These are phyloP conservation scores for Penicillium capsulatum DNA, from an alignment of 2,329 filamentous ascomycete species.

Conservation along the genomic window DNA sequence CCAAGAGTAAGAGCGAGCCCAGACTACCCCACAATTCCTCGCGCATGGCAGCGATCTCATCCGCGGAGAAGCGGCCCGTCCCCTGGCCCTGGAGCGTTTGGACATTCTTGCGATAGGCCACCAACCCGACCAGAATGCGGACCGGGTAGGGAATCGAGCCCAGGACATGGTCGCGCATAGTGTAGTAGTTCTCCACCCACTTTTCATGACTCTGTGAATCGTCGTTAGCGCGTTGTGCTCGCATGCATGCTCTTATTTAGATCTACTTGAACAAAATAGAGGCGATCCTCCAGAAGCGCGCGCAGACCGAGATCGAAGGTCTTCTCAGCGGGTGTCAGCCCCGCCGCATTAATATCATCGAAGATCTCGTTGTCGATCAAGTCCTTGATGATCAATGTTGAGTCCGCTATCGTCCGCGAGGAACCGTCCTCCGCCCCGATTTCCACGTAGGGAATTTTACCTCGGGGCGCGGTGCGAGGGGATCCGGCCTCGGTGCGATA, in stretches of 20 bases:
- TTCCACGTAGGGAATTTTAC: constrained; percentile 59
- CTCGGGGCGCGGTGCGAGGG: constrained; percentile 46
- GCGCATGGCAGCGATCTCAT: constrained; percentile 48
- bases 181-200: constrained; percentile 58
- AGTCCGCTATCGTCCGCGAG: constrained; percentile 46
- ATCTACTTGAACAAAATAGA: constrained; percentile 54
- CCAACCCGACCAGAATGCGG: constrained; percentile 48
- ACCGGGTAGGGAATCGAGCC: constrained; percentile 50
- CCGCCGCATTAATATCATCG: constrained; percentile 47
- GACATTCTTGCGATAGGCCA: constrained; percentile 46
- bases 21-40: constrained; percentile 54
- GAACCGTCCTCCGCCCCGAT: constrained; percentile 19
- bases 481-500: constrained; percentile 50
- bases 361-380: constrained; percentile 44
- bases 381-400: constrained; percentile 51
- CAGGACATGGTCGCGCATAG: constrained; percentile 54
- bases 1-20: constrained; percentile 38
- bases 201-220: constrained; percentile 46
- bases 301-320: constrained; percentile 52
- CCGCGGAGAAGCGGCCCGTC: constrained; percentile 47
- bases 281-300: constrained; percentile 57
- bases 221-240: not conserved
- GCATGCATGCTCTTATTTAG: not conserved
- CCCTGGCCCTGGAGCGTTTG: constrained; percentile 56
- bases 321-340: constrained; percentile 37